Percentiles rank a stretch among this genome's conserved stretches.
Conservation (phyloP, 2,329 filamentous ascomycete species). For the Fusarium humuli region DNA sequence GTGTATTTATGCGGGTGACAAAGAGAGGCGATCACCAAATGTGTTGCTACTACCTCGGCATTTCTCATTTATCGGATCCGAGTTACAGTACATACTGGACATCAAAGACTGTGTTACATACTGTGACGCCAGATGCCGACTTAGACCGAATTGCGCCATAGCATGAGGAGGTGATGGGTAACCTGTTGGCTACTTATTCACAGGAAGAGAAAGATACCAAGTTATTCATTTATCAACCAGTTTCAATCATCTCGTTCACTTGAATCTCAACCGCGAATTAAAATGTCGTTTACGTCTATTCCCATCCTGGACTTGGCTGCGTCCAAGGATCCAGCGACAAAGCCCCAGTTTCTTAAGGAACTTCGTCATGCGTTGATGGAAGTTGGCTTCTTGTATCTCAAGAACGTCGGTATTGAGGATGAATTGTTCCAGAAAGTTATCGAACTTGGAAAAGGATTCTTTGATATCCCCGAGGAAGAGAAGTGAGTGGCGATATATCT, state of each 20-base stretch:
- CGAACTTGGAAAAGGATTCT: slow-evolving; percentile 76
- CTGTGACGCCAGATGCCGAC: neutral
- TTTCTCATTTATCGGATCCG: slow-evolving; percentile 28
- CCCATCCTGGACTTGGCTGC: slow-evolving; percentile 81
- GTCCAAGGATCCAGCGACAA: slow-evolving; percentile 72
- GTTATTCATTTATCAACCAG: slow-evolving; percentile 37
- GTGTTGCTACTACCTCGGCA: slow-evolving; percentile 32
- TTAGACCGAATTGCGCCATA: slow-evolving; percentile 54
- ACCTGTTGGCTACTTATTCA: slow-evolving; percentile 25
- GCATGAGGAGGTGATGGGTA: slow-evolving; percentile 41
- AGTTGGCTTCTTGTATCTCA: slow-evolving; percentile 89
- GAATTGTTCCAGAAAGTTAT: slow-evolving; percentile 74
- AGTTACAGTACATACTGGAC: slow-evolving; percentile 1
- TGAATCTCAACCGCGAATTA: neutral
- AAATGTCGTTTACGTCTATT: slow-evolving; percentile 78
- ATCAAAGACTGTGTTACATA: neutral
- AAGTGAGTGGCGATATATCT: slow-evolving; percentile 64
- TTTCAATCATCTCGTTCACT: neutral
- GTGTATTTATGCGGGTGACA: slow-evolving; percentile 2
- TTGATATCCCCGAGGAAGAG: slow-evolving; percentile 79
- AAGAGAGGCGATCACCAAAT: slow-evolving; percentile 35
- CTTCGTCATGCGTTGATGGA: slow-evolving; percentile 82
- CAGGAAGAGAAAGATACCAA: slow-evolving; percentile 36
- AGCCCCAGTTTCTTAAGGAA: slow-evolving; percentile 76
- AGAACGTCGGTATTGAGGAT: slow-evolving; percentile 79